Evolutionary conservation across 2,329 filamentous ascomycete genomes (phyloP), one percentile per base, ranked within the genome.

Genomic region (Fragosphaeria purpurea): DNA sequence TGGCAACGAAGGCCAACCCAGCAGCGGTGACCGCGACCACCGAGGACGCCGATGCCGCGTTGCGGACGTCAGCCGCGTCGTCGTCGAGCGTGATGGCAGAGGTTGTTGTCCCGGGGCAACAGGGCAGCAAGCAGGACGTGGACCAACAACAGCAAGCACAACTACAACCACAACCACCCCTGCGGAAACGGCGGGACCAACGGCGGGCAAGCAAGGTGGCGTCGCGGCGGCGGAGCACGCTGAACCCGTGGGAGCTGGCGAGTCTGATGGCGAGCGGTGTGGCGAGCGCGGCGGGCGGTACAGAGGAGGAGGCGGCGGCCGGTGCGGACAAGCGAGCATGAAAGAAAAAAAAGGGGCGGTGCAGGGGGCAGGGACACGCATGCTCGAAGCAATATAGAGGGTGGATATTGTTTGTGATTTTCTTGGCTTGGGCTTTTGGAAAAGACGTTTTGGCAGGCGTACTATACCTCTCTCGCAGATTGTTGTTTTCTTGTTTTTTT

Each of bases 231-330:
- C 76, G 86, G 63, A 88, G 84, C 60, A 90, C 86, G 22, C 68
- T 91, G 35, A 88, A 79, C 59, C 81, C 84, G 4, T 84, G 83
- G 72, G 86, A 91, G 65, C 66, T 90, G 61, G 77, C 86, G 66
- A 79, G 75, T 43, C 62, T 86, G 62, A 82, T 83, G 48, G 58
- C 67, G 3, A 74, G 74, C 6, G 56, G 56, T 30, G 59, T 33
- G 30, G 40, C n/a, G 2, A 44, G 44, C 13, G 46, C 34, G 7
- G 44, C 37, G 5, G 46, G 13, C 2, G 42, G 30, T 8, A 32
- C 31, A 1, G 12, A 8, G 42, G 30, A 44, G 12, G 42, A 7
- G 31, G 42, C n/a, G 50, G 42, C 42, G 42, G 46, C 7, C 46
- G 46, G 12, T 22, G 32, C 35, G 22, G 22, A 22, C 22, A 22